Evolutionary conservation across 495 filamentous ascomycete genomes (phyloP).

Genomic region (Neurospora africana): DNA sequence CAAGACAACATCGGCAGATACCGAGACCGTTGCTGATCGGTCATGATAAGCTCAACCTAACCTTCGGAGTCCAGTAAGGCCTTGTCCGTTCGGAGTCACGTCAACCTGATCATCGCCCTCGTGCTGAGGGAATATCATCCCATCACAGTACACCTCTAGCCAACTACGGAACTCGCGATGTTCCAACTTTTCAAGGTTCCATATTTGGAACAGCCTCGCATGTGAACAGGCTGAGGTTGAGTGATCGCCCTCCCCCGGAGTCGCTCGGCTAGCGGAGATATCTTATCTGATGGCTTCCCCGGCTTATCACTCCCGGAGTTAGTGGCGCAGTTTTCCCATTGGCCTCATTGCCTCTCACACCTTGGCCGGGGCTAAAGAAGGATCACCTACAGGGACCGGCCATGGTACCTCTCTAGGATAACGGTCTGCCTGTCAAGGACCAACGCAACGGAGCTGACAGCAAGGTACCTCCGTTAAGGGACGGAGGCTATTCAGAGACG

Average conservation of each 20-base stretch:
- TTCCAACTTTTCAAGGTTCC: background rate
- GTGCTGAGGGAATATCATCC: background rate
- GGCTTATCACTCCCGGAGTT: background rate
- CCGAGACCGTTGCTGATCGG: background rate
- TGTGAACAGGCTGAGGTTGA: background rate
- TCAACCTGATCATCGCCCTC: background rate
- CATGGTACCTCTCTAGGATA: background rate
- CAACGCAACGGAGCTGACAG: background rate
- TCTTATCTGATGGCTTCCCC: too few species aligned
- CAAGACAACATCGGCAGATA: background rate
- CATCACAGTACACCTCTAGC: background rate
- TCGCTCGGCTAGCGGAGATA: too few species aligned
- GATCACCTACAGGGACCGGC: background rate
- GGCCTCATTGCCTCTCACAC: background rate
- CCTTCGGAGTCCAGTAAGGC: background rate
- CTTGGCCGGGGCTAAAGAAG: background rate
- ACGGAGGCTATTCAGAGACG: background rate
- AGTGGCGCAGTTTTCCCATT: background rate
- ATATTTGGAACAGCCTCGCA: background rate
- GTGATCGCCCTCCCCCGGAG: background rate
- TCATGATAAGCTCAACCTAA: background rate
- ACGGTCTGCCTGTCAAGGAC: background rate
- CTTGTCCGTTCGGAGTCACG: background rate
- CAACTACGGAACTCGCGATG: background rate
- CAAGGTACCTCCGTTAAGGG: background rate